Base-by-base conservation (phyloP, 2,329 filamentous ascomycete species). In the Dactylellina haptotyla region DNA sequence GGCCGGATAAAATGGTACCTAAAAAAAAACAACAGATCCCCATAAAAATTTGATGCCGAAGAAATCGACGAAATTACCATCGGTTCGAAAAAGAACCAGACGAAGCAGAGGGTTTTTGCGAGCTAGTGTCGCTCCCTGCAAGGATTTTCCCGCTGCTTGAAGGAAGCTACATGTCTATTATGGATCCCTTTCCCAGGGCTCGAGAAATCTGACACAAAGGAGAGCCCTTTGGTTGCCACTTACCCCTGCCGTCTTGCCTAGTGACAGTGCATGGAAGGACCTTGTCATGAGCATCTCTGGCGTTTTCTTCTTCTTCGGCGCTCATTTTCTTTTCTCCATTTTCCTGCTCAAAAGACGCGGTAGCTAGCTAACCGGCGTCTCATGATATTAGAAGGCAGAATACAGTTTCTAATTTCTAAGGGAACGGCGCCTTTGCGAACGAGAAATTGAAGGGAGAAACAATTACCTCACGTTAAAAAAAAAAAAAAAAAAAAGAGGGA, bases 251-350 rank as follows among this genome's bases (percentile, higher is more conserved):
- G 56, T 46, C 69, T 61, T 73, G 69, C 67, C 67, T 65, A 58
- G 67, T 64, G 57, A 58, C 59, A 58, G 54, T 61, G 53, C 67
- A 72, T 72, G 67, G 67, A 59, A 56, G 37, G 43, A 53, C 67
- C 54, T 64, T 58, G 64, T 54, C 20, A 51, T 59, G 23, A 67
- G 63, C 30, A 67, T 67, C 63, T 67, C 53, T 57, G 50, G 41
- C 59, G 10, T 30, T 30, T 25, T 26, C 4, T 57, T 54, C 14
- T 26, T 18, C 39, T 30, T 56, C n/a, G n/a, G n/a, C n/a, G n/a
- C n/a, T n/a, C n/a, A n/a, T n/a, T n/a, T n/a, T n/a, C n/a, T 37
- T 23, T 73, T 73, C 69, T 73, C 69, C 61, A 73, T 66, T 73
- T 66, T 73, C 61, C 58, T 73, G 69, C 69, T 73, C 53, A 73